These are phyloP conservation scores for Heterobasidion irregulare DNA, from an alignment of 1,284 basidiomycete genomes.

Conservation along the genomic window DNA sequence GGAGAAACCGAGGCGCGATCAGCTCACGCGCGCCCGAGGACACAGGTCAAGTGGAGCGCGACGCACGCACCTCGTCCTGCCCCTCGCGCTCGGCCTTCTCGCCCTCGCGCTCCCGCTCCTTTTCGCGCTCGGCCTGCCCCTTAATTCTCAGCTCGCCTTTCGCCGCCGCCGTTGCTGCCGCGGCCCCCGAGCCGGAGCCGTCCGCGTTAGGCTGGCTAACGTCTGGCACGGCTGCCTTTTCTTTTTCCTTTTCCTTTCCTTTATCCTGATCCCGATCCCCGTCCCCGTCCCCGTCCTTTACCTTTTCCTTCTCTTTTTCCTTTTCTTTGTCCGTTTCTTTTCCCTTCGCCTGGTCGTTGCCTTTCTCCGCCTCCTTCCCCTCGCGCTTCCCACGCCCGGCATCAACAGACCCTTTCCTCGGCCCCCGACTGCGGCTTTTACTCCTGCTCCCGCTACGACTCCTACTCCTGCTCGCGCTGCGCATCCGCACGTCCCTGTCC, in stretches of 20 bases:
- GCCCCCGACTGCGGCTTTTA: conserved; percentile 6
- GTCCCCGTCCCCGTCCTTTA: neutral
- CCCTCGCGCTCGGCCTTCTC: conserved; percentile 1
- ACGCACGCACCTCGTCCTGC: neutral
- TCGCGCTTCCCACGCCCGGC: neutral
- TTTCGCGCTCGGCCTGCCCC: conserved; percentile 53
- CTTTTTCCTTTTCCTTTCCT: conserved; percentile 7
- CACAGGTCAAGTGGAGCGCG: neutral
- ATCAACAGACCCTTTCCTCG: neutral
- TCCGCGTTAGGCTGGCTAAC: too few species aligned
- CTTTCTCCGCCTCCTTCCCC: neutral
- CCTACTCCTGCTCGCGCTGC: conserved; percentile 18
- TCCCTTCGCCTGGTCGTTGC: neutral
- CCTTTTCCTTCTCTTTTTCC: neutral
- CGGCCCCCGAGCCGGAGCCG: neutral
- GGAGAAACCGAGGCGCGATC: neutral
- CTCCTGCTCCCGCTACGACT: conserved; percentile 16
- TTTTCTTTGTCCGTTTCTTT: neutral
- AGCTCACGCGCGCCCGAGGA: too few species aligned
- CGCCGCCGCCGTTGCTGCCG: neutral
- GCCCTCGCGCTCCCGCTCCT: conserved; percentile 25
- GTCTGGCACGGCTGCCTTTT: too few species aligned
- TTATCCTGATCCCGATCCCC: conserved; percentile 6
- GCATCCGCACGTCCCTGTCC: neutral
- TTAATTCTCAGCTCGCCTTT: conserved; percentile 57